phyloP scores from a whole-genome alignment of 768 basidiomycete species.

The Pulveroboletus ravenelii region DNA sequence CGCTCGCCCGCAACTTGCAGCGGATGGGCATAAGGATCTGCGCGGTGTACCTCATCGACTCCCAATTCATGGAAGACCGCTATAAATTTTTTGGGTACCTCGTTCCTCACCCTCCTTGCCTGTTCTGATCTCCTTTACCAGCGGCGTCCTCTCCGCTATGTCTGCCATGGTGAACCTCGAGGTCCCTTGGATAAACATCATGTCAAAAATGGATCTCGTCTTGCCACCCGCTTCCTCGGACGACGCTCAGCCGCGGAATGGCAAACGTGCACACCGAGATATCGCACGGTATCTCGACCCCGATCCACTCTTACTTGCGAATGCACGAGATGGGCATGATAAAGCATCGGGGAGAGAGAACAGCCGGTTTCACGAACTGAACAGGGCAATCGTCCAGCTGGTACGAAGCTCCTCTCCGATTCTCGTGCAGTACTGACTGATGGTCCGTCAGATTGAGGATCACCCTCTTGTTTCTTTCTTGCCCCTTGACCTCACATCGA shows the following conservation, averaged over 20 bases:
- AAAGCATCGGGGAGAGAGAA: constrained; percentile 48
- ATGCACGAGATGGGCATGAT: constrained; percentile 45
- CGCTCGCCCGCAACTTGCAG: constrained; percentile 71
- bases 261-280: constrained; percentile 67
- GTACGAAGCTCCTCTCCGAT: constrained; percentile 43
- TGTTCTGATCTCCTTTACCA: constrained; percentile 26
- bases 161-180: constrained; percentile 98
- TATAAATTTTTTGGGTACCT: constrained; percentile 92
- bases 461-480: constrained; percentile 97
- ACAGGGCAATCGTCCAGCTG: constrained; percentile 91
- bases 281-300: constrained; percentile 95
- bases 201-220: constrained; percentile 99
- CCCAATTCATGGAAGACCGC: constrained; percentile 99
- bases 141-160: constrained; percentile 96
- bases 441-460: constrained; percentile 77
- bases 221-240: constrained; percentile 35
- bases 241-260: constrained; percentile 60
- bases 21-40: constrained; percentile 82
- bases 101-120: neutral
- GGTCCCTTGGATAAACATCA: constrained; percentile 94
- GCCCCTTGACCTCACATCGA: constrained; percentile 84
- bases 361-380: constrained; percentile 88
- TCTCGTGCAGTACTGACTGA: constrained; percentile 1
- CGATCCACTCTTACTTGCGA: constrained; percentile 81
- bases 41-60: constrained; percentile 90